A percentile compares a stretch with the other conserved stretches of the same genome.
These are phyloP conservation scores for Abrus pulchellus DNA, from an alignment of 306 rosid species.

Conservation along the genomic window DNA sequence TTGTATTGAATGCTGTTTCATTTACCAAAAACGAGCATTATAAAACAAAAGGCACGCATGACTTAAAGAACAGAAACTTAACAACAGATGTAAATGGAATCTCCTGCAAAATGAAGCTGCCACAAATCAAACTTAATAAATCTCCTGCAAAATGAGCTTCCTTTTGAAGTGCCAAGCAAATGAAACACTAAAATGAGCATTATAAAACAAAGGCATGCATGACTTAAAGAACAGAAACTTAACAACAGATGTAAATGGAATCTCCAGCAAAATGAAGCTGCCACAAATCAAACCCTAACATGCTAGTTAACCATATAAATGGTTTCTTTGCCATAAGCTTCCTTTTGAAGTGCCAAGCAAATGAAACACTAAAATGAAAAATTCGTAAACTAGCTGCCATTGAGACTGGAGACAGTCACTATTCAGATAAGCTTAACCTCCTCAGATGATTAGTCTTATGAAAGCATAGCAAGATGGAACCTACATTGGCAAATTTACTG, in stretches of 20 bases:
- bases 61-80: constrained; percentile 31
- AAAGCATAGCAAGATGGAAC: neutral
- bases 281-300: constrained; percentile 14
- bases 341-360: neutral
- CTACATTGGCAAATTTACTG: neutral
- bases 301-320: constrained; percentile 1
- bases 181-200: constrained; percentile 13
- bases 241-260: constrained; percentile 12
- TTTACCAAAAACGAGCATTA: neutral
- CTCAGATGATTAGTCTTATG: neutral
- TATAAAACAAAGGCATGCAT: constrained; percentile 8
- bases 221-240: constrained; percentile 32
- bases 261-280: neutral
- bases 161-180: constrained; percentile 1
- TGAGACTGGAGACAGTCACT: neutral
- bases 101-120: neutral
- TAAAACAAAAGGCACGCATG: constrained; percentile 5
- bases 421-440: constrained; percentile 16
- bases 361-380: neutral
- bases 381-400: neutral
- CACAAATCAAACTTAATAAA: neutral
- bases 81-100: constrained; percentile 13
- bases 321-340: neutral
- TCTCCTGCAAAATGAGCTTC: neutral
- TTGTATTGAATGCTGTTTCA: neutral